Evolutionary conservation across 2,329 filamentous ascomycete genomes (phyloP).

Genomic region (Cordyceps sp.): DNA sequence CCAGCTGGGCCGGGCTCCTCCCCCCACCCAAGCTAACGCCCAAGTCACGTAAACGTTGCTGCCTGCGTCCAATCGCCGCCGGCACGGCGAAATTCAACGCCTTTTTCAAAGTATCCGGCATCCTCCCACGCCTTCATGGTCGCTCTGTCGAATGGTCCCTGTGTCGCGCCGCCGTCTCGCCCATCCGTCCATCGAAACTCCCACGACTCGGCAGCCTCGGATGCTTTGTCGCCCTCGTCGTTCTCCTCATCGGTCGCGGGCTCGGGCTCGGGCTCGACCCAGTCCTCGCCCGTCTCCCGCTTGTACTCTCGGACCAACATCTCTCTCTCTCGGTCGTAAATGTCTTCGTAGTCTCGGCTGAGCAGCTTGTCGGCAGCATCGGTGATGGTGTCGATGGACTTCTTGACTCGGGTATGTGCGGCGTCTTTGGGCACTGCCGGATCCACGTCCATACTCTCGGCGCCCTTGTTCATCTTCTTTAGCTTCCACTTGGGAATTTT

Average conservation of each 20-base stretch:
- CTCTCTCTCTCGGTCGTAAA: slow-evolving; percentile 83
- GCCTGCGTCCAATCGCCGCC: slow-evolving; percentile 35
- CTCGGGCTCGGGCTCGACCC: slow-evolving; percentile 36
- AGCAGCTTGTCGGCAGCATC: slow-evolving; percentile 80
- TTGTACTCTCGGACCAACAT: slow-evolving; percentile 67
- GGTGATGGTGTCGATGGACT: slow-evolving; percentile 67
- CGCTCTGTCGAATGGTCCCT: slow-evolving; percentile 72
- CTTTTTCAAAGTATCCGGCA: slow-evolving; percentile 83
- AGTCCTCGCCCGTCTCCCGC: slow-evolving; percentile 74
- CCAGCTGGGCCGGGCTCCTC: neutral
- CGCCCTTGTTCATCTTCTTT: slow-evolving; percentile 45
- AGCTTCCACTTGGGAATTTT: slow-evolving; percentile 51
- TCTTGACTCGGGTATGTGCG: slow-evolving; percentile 51
- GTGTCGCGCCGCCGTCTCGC: slow-evolving; percentile 57
- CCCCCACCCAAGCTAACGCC: slow-evolving; percentile 28
- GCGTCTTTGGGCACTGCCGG: slow-evolving; percentile 37
- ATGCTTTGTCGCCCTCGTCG: slow-evolving; percentile 8
- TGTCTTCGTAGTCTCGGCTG: slow-evolving; percentile 67
- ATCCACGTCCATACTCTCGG: slow-evolving; percentile 55
- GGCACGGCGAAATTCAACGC: slow-evolving; percentile 59
- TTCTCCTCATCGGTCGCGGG: slow-evolving; percentile 7
- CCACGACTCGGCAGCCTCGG: no score
- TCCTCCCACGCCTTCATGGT: slow-evolving; percentile 88
- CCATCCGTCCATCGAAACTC: slow-evolving; percentile 89
- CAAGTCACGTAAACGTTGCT: no score